Evolutionary conservation across 495 filamentous ascomycete species (phyloP).

Genomic region (Lentithecium fluviatile): DNA sequence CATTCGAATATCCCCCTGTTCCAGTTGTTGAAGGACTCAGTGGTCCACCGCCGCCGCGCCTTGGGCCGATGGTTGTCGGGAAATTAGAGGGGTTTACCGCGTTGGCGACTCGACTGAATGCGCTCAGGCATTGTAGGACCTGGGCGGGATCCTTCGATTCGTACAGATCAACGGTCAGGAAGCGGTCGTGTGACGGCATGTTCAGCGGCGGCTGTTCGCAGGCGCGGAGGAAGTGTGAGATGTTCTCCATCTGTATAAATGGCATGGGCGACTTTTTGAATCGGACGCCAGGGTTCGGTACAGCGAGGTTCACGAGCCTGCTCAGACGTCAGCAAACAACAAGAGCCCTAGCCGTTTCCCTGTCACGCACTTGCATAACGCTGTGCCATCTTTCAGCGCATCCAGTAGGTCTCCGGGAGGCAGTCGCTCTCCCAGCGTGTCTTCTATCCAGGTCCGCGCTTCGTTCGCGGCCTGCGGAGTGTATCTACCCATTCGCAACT

Average conservation of each 20-base stretch:
- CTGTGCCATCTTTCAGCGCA: slow-evolving; percentile 80
- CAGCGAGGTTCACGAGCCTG: slow-evolving; percentile 80
- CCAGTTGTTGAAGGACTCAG: slow-evolving; percentile 73
- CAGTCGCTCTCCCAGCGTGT: slow-evolving; percentile 69
- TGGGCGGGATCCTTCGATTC: slow-evolving; percentile 96
- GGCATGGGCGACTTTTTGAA: slow-evolving; percentile 88
- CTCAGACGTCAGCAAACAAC: slow-evolving; percentile 8
- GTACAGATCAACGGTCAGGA: slow-evolving; percentile 96
- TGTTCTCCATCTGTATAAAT: slow-evolving; percentile 99
- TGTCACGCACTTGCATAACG: slow-evolving; percentile 77
- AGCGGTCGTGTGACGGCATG: slow-evolving; percentile 89
- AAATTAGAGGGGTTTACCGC: slow-evolving; percentile 71
- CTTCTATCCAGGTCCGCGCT: slow-evolving; percentile 83
- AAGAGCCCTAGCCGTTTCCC: background rate
- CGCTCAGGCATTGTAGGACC: slow-evolving; percentile 86
- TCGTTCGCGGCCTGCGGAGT: slow-evolving; percentile 89
- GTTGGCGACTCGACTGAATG: slow-evolving; percentile 87
- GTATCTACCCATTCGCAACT: slow-evolving; percentile 88
- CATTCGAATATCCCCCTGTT: slow-evolving; percentile 48
- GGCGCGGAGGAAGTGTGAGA: slow-evolving; percentile 89
- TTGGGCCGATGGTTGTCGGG: slow-evolving; percentile 67
- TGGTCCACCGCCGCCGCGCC: slow-evolving; percentile 48
- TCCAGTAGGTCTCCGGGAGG: slow-evolving; percentile 76
- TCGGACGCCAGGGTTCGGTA: slow-evolving; percentile 72
- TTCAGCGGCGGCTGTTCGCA: slow-evolving; percentile 80